Evolutionary conservation across 345 rosid genomes (phyloP), one percentile per base, ranked within the genome.

Genomic region (Zanthoxylum bungeanum): DNA sequence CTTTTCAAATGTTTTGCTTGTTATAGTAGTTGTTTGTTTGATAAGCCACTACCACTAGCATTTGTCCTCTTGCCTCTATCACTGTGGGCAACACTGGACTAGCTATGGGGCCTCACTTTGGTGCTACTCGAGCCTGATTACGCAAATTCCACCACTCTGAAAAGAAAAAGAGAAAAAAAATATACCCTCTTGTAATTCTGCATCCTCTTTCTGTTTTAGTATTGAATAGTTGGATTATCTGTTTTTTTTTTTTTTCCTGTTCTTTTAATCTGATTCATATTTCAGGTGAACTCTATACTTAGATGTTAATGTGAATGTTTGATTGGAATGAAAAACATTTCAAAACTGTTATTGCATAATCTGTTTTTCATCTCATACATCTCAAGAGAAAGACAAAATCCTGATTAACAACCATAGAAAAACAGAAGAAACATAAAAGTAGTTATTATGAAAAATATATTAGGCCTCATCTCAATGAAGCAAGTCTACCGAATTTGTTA

Each of bases 1-100:
- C 70, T 78, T 80, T 80, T 78, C 73, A 60, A 70, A 69, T 76
- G 74, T 77, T 79, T 69, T 67, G 55, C 76, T 72, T 56, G 46
- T 70, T 74, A 52, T 56, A 75, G 76, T 64, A 78, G 72, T 59
- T 70, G n/a, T 72, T 76, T 65, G 78, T 56, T 62, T 75, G 72
- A 77, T 75, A 74, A 85, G 73, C 80, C 94, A 87, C 84, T 86
- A 89, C 51, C 79, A 87, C 72, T 85, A 81, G 51, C 64, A 50
- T 76, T 80, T 86, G 90, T 86, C 90, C 75, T 75, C 80, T 78
- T 85, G 78, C 79, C 76, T 73, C 67, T 61, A 57, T 47, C 66
- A 59, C 66, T 73, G 75, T 81, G 72, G 72, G 72, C 83, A 73
- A 72, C 61, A 75, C 69, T 66, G 66, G 72, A 73, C 79, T 74